Conservation (phyloP, 768 basidiomycete genomes). For the Lactarius evosmus region DNA sequence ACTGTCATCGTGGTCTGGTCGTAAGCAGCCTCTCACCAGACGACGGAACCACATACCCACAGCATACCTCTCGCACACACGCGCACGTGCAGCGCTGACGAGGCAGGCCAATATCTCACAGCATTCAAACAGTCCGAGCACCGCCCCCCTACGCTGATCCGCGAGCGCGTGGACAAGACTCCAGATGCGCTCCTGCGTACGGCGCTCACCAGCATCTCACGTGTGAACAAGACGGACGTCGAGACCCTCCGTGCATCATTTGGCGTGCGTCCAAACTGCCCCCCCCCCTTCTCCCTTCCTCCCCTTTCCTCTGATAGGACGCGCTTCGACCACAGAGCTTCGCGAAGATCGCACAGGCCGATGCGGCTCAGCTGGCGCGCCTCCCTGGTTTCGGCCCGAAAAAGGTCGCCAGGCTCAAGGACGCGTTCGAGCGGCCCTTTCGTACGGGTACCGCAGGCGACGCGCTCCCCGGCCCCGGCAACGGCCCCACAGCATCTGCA, state of each 20-base stretch:
- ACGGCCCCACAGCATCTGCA: conserved; percentile 21
- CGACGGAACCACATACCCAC: not conserved
- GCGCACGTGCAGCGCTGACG: conserved; percentile 60
- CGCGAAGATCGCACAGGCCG: conserved; percentile 70
- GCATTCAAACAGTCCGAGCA: conserved; percentile 93
- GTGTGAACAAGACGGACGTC: conserved; percentile 97
- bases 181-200: conserved; percentile 78
- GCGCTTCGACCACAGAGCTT: conserved; percentile 60
- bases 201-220: conserved; percentile 82
- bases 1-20: conserved; percentile 93
- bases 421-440: conserved; percentile 89
- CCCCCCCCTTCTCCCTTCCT: not conserved
- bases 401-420: conserved; percentile 87
- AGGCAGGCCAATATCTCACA: conserved; percentile 87
- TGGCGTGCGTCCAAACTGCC: conserved; percentile 56
- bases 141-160: conserved; percentile 90
- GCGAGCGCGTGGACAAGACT: conserved; percentile 89
- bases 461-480: conserved; percentile 17
- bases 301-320: conserved; percentile 5
- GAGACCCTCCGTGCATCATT: conserved; percentile 89
- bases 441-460: conserved; percentile 59
- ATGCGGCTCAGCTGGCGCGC: conserved; percentile 68
- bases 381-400: conserved; percentile 93
- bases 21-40: conserved; percentile 42
- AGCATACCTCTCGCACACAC: not conserved